Base-by-base conservation (phyloP, 768 basidiomycete genomes). In the Kwoniella sp. region DNA sequence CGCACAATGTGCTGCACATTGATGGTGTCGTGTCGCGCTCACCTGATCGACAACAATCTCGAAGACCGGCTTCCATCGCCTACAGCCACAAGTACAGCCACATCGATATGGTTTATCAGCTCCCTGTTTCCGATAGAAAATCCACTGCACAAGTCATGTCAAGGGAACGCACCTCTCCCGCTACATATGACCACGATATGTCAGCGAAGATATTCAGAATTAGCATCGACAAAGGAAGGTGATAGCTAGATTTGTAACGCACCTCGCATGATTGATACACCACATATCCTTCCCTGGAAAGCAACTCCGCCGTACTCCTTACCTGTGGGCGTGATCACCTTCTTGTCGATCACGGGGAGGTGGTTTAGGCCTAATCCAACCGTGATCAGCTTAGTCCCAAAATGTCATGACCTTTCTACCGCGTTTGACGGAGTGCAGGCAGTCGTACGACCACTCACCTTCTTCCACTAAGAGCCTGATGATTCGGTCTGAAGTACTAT, bases 51-150 rank as follows among this genome's bases (percentile, higher is more conserved):
- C 94, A 97, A 40, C 97, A 95, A 80, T 97, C 95, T 47, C 95
- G 84, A 65, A 99, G 83, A 40, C 95, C 96, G 13, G 91, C 91
- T 81, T 99, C 95, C 95, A 99, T 99, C 1, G 94, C 92, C 90
- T 92, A 29, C 26, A 22, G 13, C 21, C 15, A 15, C 10, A 44
- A 3, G 40, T 33, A n/a, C n/a, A n/a, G n/a, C n/a, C n/a, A n/a
- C n/a, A n/a, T n/a, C n/a, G n/a, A n/a, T n/a, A n/a, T n/a, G n/a
- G n/a, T n/a, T n/a, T n/a, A n/a, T n/a, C n/a, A n/a, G n/a, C 33
- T 33, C 13, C 13, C 33, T 6, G 33, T 33, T 5, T 6, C 33
- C 33, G 33, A 33, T 13, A 5, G 13, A 33, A 13, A 5, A 33
- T 33, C 5, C 33, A 33, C 33, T 33, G 7, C 7, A 33, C 7